Evolutionary conservation across 2,329 filamentous ascomycete species (phyloP).

Genomic region (Parasarocladium wereldwijsianum): DNA sequence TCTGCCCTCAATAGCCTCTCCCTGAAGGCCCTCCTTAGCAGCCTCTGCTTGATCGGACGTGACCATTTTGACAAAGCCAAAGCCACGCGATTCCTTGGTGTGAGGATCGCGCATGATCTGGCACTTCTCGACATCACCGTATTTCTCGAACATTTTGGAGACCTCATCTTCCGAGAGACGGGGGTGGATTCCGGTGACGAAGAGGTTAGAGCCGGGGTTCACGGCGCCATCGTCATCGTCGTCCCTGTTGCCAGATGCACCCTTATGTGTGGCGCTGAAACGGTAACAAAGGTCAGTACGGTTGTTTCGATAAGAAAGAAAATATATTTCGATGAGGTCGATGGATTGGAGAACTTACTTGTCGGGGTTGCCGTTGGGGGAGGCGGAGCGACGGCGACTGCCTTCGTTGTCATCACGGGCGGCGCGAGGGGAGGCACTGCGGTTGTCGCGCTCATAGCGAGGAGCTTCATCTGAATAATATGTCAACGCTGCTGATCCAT

Average conservation of each 20-base stretch:
- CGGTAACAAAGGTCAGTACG: not conserved
- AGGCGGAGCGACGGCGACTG: constrained; percentile 45
- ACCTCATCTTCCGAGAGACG: constrained; percentile 82
- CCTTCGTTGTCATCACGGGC: constrained; percentile 46
- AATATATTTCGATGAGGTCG: not conserved
- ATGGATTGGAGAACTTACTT: constrained; percentile 6
- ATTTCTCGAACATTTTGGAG: constrained; percentile 92
- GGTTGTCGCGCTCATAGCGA: constrained; percentile 52
- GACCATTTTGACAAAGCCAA: constrained; percentile 98
- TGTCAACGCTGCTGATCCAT: constrained; percentile 5
- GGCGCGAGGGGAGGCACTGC: constrained; percentile 50
- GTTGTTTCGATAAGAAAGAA: not conserved
- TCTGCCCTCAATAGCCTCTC: constrained; percentile 86
- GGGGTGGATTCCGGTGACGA: constrained; percentile 95
- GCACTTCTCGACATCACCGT: constrained; percentile 96
- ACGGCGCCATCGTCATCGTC: constrained; percentile 64
- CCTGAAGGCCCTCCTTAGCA: constrained; percentile 89
- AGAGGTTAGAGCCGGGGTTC: constrained; percentile 95
- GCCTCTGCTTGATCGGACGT: constrained; percentile 91
- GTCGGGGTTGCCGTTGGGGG: constrained; percentile 38
- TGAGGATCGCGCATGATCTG: constrained; percentile 99
- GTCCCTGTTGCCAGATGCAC: constrained; percentile 31
- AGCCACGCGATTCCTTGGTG: constrained; percentile 95
- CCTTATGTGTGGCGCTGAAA: constrained; percentile 33
- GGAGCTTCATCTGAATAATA: constrained; percentile 39